Evolutionary conservation across 2,329 filamentous ascomycete species (phyloP), one percentile per base, ranked within the genome.

Genomic region (Pseudocercospora vitis): DNA sequence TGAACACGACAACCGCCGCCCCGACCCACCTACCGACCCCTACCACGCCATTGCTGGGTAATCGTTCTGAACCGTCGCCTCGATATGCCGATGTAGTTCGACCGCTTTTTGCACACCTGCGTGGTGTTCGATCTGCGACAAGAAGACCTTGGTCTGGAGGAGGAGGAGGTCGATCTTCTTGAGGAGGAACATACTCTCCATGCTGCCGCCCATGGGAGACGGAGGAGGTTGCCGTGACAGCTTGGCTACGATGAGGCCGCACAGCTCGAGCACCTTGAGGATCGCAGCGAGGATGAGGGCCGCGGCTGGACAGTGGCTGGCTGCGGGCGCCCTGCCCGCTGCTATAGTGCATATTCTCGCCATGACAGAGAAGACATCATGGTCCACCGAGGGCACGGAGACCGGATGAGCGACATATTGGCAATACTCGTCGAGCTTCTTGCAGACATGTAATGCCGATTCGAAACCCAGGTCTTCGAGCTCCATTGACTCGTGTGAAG

Each of bases 281-380:
- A 52, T 52, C 21, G 50, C 50, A 3, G 50, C 50, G 12, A 52
- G 50, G 11, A 47, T 44, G 7, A 52, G 42, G n/a, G 50, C 50
- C 14, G 44, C 42, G 4, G 50, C 44, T 2, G 50, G 50, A 48
- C 42, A 52, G 18, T 44, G 33, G 12, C 39, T 47, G 28, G 39
- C 40, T 6, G 39, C 26, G 31, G 50, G 40, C 14, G 50, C 40
- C 44, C 37, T 47, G 29, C 37, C 40, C 16, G 42, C 32, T 9
- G 50, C 50, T 19, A 44, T 29, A 11, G 50, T 52, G 50, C 50
- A 52, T 44, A 52, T 47, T 14, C 50, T 23, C 18, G 33, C 31
- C 42, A 52, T 33, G 7, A 48, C 42, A 3, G 24, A 14, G 21
- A 52, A 52, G 12, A 52, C 23, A 12, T 47, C 32, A 23, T 52